Evolutionary conservation across 441 rosid species (phyloP).

Genomic region (Arabidopsis lyrata): DNA sequence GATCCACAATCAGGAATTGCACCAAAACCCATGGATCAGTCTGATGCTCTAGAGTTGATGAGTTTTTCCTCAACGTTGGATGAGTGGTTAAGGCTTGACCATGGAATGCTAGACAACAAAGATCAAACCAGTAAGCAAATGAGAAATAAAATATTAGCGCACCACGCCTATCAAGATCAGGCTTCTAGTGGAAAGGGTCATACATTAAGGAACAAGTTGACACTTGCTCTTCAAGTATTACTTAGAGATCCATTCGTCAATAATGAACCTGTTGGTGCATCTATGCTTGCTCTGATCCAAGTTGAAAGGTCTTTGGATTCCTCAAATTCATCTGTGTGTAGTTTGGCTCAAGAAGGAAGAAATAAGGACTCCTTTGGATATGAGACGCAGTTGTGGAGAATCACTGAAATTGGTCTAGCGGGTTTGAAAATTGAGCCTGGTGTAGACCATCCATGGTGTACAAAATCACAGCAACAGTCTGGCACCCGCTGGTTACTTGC

Average conservation of each 20-base stretch:
- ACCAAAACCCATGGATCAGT: conserved; percentile 43
- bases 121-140: conserved; percentile 45
- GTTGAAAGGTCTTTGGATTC: conserved; percentile 54
- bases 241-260: conserved; percentile 73
- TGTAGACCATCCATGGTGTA: conserved; percentile 55
- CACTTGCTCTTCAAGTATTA: conserved; percentile 59
- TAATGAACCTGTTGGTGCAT: conserved; percentile 74
- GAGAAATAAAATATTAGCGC: conserved; percentile 34
- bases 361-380: conserved; percentile 31
- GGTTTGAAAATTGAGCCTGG: conserved; percentile 61
- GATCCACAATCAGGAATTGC: conserved; percentile 59
- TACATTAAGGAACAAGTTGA: conserved; percentile 54
- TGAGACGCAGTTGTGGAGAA: conserved; percentile 52
- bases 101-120: conserved; percentile 44
- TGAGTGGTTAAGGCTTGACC: conserved; percentile 72
- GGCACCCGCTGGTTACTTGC: conserved; percentile 77
- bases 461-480: conserved; percentile 59
- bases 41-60: conserved; percentile 53
- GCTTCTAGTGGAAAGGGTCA: conserved; percentile 45
- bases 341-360: conserved; percentile 34
- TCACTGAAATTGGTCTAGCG: conserved; percentile 59
- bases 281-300: conserved; percentile 77
- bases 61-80: conserved; percentile 56
- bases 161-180: conserved; percentile 35
- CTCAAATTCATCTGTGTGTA: conserved; percentile 29